These are phyloP conservation scores for Nitzschia sp. DNA, from an alignment of 108 stramenopile genomes.

Conservation along the genomic window DNA sequence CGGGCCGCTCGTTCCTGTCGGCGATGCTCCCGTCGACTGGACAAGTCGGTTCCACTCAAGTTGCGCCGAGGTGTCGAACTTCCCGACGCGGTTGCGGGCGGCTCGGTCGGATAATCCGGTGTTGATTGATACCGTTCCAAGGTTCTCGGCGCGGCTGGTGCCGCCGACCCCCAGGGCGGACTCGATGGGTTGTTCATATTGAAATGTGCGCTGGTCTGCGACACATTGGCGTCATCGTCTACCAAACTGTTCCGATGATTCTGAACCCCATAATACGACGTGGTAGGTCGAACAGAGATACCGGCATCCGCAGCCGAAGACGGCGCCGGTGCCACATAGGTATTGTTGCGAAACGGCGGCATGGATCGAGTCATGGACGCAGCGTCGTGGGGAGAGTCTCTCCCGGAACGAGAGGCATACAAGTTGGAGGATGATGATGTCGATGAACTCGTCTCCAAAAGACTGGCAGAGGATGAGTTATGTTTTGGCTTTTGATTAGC, in stretches of 20 bases:
- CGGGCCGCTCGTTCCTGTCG: slow-evolving; percentile 9
- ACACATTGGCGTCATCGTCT: slow-evolving; percentile 26
- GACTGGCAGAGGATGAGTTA: background rate
- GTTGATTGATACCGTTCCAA: background rate
- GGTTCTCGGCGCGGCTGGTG: background rate
- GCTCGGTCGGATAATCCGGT: no score
- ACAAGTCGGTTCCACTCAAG: background rate
- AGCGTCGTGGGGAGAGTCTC: background rate
- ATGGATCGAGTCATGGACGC: background rate
- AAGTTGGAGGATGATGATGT: background rate
- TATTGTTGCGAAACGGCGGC: background rate
- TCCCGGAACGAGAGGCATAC: background rate
- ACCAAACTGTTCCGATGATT: slow-evolving; percentile 21
- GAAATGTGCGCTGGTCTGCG: slow-evolving; percentile 18
- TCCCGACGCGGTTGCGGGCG: background rate
- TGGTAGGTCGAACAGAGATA: background rate
- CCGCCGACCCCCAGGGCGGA: background rate
- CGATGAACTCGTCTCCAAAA: background rate
- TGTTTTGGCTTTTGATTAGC: no score
- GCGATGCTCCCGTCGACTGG: background rate
- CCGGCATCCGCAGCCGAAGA: background rate
- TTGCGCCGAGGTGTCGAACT: background rate
- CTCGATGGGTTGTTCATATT: background rate
- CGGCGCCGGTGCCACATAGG: background rate
- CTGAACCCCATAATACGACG: slow-evolving; percentile 20